phyloP scores from a whole-genome alignment of 176 grass and related monocot genomes.

The Neostapfia colusana region DNA sequence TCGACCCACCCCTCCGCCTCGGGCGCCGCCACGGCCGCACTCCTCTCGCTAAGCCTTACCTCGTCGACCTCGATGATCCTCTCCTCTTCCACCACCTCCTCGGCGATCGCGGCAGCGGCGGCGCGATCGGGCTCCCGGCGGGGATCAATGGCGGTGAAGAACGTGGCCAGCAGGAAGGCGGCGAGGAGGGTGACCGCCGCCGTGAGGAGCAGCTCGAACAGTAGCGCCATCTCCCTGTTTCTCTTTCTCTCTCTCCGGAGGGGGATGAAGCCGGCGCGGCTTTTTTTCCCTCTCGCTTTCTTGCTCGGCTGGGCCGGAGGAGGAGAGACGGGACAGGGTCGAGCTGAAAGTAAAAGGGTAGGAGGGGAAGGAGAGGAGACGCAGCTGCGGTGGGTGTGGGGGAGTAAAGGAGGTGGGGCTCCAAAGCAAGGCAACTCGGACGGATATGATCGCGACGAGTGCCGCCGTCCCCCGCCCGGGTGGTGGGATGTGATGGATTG shows the following conservation, averaged over 20 bases:
- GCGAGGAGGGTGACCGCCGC: conserved; percentile 60
- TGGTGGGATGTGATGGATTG: not conserved
- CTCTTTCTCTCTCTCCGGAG: not conserved
- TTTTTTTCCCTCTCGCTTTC: conserved; percentile 22
- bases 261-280: not conserved
- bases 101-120: conserved; percentile 17
- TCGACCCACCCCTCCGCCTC: conserved; percentile 40
- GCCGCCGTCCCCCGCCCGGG: not conserved
- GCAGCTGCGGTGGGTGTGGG: not conserved
- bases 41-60: not conserved
- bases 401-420: conserved; percentile 45
- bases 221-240: conserved; percentile 62
- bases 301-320: conserved; percentile 38
- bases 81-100: conserved; percentile 32
- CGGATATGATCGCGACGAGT: conserved; percentile 56
- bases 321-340: conserved; percentile 12
- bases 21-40: not conserved
- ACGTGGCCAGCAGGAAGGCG: conserved; percentile 61
- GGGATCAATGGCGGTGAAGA: conserved; percentile 45
- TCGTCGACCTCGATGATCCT: conserved; percentile 48
- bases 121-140: conserved; percentile 19
- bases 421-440: conserved; percentile 70
- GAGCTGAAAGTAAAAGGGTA: conserved; percentile 12
- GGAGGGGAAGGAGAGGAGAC: not conserved
- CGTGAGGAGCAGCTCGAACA: conserved; percentile 74